Evolutionary conservation across 163 green algal genomes (phyloP).

Genomic region (Scenedesmus sp.): DNA sequence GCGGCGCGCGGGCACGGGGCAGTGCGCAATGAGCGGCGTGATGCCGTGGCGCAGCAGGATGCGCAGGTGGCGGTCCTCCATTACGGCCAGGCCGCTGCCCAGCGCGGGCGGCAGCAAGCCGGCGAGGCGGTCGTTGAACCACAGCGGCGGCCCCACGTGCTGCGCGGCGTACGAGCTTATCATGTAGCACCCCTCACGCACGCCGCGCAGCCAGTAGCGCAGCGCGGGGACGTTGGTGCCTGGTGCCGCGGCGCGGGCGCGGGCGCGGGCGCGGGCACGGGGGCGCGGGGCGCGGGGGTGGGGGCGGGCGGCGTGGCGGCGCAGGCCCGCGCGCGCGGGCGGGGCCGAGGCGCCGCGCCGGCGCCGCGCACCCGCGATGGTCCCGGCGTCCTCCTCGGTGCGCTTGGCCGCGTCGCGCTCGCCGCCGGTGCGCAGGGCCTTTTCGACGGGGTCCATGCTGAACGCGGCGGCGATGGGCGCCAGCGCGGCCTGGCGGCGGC

Average conservation of each 20-base stretch:
- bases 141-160: conserved; percentile 40
- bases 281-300: too few relatives aligned
- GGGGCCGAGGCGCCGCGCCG: not conserved
- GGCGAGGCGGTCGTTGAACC: conserved; percentile 44
- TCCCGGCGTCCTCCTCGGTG: conserved; percentile 46
- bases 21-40: conserved; percentile 44
- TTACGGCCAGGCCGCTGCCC: conserved; percentile 31
- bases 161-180: conserved; percentile 19
- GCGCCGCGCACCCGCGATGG: conserved; percentile 28
- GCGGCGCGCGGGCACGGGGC: conserved; percentile 35
- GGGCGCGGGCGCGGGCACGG: too few relatives aligned
- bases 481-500: conserved; percentile 8
- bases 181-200: conserved; percentile 46
- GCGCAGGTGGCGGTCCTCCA: conserved; percentile 48
- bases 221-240: conserved; percentile 38
- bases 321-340: too few relatives aligned
- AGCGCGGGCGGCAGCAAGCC: conserved; percentile 42
- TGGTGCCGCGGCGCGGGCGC: not conserved
- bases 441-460: conserved; percentile 70
- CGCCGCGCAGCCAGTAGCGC: conserved; percentile 44
- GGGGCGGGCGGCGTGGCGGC: too few relatives aligned
- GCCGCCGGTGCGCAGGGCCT: conserved; percentile 55
- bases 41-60: conserved; percentile 63
- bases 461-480: conserved; percentile 49
- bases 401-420: conserved; percentile 57